Conservation (phyloP, 306 rosid species). For the Cyamopsis tetragonoloba region DNA sequence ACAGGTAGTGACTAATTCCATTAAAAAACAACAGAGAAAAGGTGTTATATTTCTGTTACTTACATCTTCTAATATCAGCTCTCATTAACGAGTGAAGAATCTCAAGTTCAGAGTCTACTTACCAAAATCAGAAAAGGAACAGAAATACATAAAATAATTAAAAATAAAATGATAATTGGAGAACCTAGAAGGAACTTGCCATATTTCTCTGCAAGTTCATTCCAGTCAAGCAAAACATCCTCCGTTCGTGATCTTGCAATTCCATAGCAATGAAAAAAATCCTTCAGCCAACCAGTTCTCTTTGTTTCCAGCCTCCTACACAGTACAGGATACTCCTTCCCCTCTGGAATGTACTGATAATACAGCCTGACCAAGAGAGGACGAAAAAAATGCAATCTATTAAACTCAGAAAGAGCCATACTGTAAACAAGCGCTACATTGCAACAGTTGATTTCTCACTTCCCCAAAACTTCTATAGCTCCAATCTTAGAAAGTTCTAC, state of each 20-base stretch:
- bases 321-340: conserved; percentile 81
- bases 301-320: conserved; percentile 54
- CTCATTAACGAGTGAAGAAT: neutral
- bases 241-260: conserved; percentile 38
- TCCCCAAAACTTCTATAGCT: neutral
- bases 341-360: conserved; percentile 88
- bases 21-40: neutral
- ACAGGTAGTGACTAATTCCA: neutral
- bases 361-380: conserved; percentile 57
- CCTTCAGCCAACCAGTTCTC: conserved; percentile 41
- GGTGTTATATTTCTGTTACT: neutral
- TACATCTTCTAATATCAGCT: neutral
- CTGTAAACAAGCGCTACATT: neutral
- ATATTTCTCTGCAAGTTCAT: conserved; percentile 70
- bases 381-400: neutral
- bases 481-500: neutral
- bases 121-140: neutral
- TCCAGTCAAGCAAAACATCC: conserved; percentile 86
- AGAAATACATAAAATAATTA: no score
- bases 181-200: conserved; percentile 41
- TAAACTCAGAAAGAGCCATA: neutral
- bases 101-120: neutral
- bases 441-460: neutral
- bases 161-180: neutral
- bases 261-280: conserved; percentile 28